Percentiles rank a stretch among this genome's conserved stretches.
Conservation (phyloP, 306 rosid genomes). For the Cucumis melo region DNA sequence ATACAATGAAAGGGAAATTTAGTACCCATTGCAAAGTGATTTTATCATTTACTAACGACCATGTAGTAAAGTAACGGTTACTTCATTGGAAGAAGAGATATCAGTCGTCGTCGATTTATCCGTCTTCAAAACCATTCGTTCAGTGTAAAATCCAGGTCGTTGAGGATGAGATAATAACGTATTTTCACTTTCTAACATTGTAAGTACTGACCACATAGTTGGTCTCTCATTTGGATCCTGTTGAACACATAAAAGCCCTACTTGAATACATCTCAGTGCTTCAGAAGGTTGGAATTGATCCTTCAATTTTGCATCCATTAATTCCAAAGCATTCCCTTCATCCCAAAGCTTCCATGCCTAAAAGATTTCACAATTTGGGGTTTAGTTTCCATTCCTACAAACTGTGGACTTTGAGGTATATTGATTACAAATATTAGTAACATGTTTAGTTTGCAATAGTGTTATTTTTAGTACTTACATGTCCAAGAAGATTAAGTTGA, state of each 20-base stretch:
- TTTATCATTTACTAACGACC: conserved; percentile 5
- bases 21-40: background rate
- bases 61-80: conserved; percentile 2
- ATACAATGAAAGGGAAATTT: background rate
- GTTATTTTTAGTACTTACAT: background rate
- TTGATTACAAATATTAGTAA: background rate
- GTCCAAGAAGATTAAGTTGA: conserved; percentile 20
- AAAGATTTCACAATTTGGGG: background rate
- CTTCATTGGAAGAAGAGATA: background rate
- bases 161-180: conserved; percentile 10
- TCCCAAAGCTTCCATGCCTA: conserved; percentile 19
- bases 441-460: too few species aligned
- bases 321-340: conserved; percentile 8
- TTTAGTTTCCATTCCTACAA: background rate
- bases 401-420: background rate
- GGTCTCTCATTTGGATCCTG: conserved; percentile 19
- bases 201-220: conserved; percentile 15
- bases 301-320: conserved; percentile 6
- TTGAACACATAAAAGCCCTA: conserved; percentile 20
- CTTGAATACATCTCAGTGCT: conserved; percentile 15
- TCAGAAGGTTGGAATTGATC: background rate
- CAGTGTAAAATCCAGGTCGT: conserved; percentile 16
- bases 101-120: background rate
- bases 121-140: background rate
- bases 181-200: conserved; percentile 16